These are phyloP conservation scores for Xylaria hypoxylon DNA, from an alignment of 2,329 filamentous ascomycete species.

Conservation along the genomic window DNA sequence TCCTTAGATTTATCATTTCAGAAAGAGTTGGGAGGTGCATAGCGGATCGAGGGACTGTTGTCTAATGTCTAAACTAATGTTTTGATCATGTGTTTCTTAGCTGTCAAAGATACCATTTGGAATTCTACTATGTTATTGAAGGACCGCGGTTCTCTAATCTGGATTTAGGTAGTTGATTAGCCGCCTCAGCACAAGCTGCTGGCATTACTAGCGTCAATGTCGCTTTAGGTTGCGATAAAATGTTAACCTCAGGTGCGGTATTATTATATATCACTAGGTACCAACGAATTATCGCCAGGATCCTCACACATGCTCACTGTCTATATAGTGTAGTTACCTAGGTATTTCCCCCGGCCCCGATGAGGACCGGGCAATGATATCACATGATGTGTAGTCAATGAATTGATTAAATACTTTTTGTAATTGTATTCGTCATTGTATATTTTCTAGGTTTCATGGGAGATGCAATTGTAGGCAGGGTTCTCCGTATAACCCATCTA, in stretches of 20 bases:
- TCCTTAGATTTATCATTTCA: conserved; percentile 4
- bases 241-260: not conserved
- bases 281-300: not conserved
- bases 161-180: not conserved
- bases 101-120: conserved; percentile 39
- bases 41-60: conserved; percentile 20
- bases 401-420: not conserved
- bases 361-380: not conserved
- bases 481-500: not conserved
- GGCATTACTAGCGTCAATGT: no score
- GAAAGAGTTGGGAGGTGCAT: conserved; percentile 21
- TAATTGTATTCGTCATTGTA: conserved; percentile 8
- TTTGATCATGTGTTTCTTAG: conserved; percentile 25
- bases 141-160: no score
- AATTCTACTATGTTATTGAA: conserved; percentile 18
- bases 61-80: conserved; percentile 38
- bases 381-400: not conserved
- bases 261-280: not conserved
- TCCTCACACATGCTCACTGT: not conserved
- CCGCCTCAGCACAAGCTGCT: not conserved
- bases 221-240: not conserved
- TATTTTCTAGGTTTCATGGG: conserved; percentile 7
- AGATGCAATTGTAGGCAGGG: conserved; percentile 7
- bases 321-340: no score
- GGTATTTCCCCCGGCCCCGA: not conserved